These are phyloP conservation scores for Cystofilobasidium ferigula DNA, from an alignment of 768 basidiomycete species.

Conservation along the genomic window DNA sequence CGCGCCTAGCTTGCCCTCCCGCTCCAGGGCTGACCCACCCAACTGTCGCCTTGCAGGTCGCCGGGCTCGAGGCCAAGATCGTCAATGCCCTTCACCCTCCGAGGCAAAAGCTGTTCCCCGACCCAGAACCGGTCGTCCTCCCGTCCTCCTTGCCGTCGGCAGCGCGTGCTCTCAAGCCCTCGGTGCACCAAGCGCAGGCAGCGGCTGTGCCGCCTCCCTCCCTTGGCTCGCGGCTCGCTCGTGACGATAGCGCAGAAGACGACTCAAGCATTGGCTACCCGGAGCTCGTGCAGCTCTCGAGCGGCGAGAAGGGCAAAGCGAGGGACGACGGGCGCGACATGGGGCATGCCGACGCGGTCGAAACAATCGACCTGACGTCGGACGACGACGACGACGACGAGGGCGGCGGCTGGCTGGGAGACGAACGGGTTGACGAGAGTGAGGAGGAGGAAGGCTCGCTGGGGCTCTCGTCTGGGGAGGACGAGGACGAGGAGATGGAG, in stretches of 20 bases:
- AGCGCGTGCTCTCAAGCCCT: neutral
- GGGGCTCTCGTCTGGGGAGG: neutral
- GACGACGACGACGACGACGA: neutral
- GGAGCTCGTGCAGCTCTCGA: neutral
- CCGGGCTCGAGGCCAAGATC: slow-evolving; percentile 3
- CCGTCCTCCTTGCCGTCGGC: neutral
- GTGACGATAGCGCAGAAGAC: neutral
- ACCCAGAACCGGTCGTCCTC: neutral
- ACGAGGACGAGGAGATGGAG: neutral
- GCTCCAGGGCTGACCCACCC: neutral
- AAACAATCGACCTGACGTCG: no score
- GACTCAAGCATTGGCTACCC: slow-evolving; percentile 1
- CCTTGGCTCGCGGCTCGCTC: neutral
- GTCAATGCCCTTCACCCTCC: slow-evolving; percentile 11
- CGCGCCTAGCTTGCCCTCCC: neutral
- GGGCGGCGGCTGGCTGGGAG: neutral
- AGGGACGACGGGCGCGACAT: neutral
- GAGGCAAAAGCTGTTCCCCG: neutral
- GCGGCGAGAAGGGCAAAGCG: neutral
- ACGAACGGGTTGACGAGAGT: no score
- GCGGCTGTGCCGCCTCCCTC: no score
- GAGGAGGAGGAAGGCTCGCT: neutral
- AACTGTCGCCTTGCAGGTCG: neutral
- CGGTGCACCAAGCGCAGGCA: no score
- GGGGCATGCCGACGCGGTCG: neutral